Conservation (phyloP, 768 basidiomycete species). For the Fomitopsis pulvina region DNA sequence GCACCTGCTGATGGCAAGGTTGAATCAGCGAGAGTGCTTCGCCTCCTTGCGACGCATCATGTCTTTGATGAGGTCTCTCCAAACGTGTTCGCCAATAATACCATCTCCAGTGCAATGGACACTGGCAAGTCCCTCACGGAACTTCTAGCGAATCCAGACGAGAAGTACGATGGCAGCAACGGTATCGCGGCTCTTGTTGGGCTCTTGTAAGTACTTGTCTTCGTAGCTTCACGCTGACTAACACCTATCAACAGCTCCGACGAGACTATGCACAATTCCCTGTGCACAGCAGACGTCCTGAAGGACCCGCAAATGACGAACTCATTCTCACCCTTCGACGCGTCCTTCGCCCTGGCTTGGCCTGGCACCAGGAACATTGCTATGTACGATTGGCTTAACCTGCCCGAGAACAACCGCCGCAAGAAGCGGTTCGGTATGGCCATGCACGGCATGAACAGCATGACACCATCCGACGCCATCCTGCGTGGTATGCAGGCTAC, state of each 20-base stretch:
- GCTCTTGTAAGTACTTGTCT: conserved; percentile 5
- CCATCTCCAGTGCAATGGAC: conserved; percentile 19
- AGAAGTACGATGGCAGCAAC: conserved; percentile 16
- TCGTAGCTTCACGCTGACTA: neutral
- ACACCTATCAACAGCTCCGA: conserved; percentile 10
- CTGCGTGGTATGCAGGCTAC: conserved; percentile 10
- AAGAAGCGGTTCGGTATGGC: conserved; percentile 15
- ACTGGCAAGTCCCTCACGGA: conserved; percentile 18
- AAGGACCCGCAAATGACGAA: conserved; percentile 15
- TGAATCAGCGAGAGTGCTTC: conserved; percentile 10
- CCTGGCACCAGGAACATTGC: conserved; percentile 7
- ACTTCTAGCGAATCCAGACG: conserved; percentile 8
- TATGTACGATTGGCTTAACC: conserved; percentile 6
- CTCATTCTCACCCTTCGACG: conserved; percentile 11
- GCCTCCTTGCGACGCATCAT: conserved; percentile 23
- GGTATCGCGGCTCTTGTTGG: conserved; percentile 14
- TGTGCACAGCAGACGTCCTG: conserved; percentile 12
- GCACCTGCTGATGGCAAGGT: neutral
- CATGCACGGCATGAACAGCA: conserved; percentile 16
- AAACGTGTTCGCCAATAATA: conserved; percentile 24
- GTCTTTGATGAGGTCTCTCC: conserved; percentile 23
- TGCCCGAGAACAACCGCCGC: conserved; percentile 7
- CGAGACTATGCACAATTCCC: conserved; percentile 9
- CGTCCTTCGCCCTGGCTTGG: conserved; percentile 12
- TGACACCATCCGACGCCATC: conserved; percentile 13